Percentiles rank a stretch among this genome's conserved stretches.
phyloP scores from a whole-genome alignment of 805 yeast genomes.

The Hanseniaspora pseudoguilliermondii region DNA sequence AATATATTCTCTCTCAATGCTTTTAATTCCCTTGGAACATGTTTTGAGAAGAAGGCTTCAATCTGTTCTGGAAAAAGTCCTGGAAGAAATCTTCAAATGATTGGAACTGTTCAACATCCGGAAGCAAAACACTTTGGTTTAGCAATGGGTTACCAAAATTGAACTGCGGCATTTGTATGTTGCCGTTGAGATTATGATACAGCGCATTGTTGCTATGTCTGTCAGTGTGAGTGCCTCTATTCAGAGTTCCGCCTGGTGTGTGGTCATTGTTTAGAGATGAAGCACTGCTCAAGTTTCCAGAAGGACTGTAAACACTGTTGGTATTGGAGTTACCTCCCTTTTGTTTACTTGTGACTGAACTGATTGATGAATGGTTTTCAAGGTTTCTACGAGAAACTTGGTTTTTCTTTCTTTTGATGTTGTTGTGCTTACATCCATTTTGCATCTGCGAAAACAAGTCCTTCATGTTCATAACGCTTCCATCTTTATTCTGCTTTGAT shows the following conservation, averaged over 20 bases:
- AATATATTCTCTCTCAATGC: no score
- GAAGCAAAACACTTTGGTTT: conserved; percentile 21
- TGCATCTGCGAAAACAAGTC: conserved; percentile 16
- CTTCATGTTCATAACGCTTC: conserved; percentile 9
- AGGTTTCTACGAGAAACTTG: conserved; percentile 11
- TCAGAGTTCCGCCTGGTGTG: not conserved
- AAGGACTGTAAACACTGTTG: not conserved
- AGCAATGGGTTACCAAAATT: not conserved
- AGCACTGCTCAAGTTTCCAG: not conserved
- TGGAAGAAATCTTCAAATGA: conserved; percentile 48
- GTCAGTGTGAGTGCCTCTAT: not conserved
- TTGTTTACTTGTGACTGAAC: conserved; percentile 15
- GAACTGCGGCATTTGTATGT: not conserved
- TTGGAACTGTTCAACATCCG: conserved; percentile 37
- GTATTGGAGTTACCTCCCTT: not conserved
- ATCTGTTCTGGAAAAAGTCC: conserved; percentile 29
- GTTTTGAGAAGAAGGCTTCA: conserved; percentile 26
- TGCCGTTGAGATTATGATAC: not conserved
- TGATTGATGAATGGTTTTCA: conserved; percentile 15
- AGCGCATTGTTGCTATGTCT: not conserved
- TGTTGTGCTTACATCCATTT: conserved; percentile 12
- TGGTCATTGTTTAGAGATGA: not conserved
- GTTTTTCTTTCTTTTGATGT: conserved; percentile 14
- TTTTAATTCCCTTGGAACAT: conserved; percentile 17
- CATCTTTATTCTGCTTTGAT: conserved; percentile 14